Evolutionary conservation across 129 eudicot species (phyloP).

Genomic region (Gnaphalium uliginosum): DNA sequence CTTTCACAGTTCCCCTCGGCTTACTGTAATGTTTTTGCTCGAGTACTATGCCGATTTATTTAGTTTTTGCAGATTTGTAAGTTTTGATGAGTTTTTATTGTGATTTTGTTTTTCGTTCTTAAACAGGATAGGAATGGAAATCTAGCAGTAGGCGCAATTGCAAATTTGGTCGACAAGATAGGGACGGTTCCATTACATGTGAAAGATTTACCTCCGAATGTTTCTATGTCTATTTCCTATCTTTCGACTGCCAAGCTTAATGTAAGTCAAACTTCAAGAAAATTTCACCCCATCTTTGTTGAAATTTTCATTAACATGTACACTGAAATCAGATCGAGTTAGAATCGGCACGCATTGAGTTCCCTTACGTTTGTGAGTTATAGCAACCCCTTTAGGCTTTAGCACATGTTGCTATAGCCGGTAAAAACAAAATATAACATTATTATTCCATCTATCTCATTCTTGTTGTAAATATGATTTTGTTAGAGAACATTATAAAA

Average conservation of each 20-base stretch:
- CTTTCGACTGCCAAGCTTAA: slow-evolving; percentile 27
- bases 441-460: too few relatives aligned
- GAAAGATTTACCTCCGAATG: slow-evolving; percentile 9
- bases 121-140: slow-evolving; percentile 32
- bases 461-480: too few relatives aligned
- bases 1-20: slow-evolving; percentile 37
- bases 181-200: slow-evolving; percentile 15
- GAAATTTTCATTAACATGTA: too few relatives aligned
- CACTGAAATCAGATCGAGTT: too few relatives aligned
- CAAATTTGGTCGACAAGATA: slow-evolving; percentile 20
- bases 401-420: too few relatives aligned
- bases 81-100: not conserved
- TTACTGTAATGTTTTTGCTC: slow-evolving; percentile 6
- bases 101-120: not conserved
- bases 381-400: too few relatives aligned
- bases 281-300: too few relatives aligned
- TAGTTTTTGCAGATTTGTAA: not conserved
- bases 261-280: slow-evolving; percentile 9
- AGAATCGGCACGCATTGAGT: too few relatives aligned
- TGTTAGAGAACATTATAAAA: too few relatives aligned
- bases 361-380: too few relatives aligned
- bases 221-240: slow-evolving; percentile 31
- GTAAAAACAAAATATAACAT: too few relatives aligned
- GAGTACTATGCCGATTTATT: too few relatives aligned
- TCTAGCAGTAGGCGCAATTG: slow-evolving; percentile 29